phyloP scores from a whole-genome alignment of 2,329 filamentous ascomycete species.

The Plenodomus lindquistii region DNA sequence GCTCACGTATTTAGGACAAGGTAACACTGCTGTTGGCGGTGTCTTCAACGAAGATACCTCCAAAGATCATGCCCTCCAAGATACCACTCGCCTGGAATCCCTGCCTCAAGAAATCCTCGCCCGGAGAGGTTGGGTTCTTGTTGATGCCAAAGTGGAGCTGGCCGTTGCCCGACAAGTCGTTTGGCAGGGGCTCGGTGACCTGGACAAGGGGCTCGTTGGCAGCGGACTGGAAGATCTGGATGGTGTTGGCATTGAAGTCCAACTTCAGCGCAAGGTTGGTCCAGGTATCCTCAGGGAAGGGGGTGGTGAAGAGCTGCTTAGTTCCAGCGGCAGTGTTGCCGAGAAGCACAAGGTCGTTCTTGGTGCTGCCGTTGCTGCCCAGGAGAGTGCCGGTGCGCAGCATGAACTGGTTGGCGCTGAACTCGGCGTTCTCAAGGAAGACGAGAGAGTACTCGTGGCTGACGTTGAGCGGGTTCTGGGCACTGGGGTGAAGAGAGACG shows the following conservation, averaged over 20 bases:
- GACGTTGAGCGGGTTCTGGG: slow-evolving; percentile 12
- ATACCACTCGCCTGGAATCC: slow-evolving; percentile 18
- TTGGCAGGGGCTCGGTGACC: slow-evolving; percentile 10
- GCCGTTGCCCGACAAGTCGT: slow-evolving; percentile 20
- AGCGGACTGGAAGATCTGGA: slow-evolving; percentile 21
- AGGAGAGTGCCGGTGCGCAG: slow-evolving; percentile 21
- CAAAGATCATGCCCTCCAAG: slow-evolving; percentile 18
- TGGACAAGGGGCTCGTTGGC: slow-evolving; percentile 10
- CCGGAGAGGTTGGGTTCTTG: slow-evolving; percentile 20
- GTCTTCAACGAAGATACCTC: slow-evolving; percentile 18
- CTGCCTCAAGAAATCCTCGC: slow-evolving; percentile 10
- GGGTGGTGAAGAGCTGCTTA: slow-evolving; percentile 12
- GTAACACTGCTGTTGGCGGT: slow-evolving; percentile 8
- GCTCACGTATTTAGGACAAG: no score
- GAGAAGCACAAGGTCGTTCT: slow-evolving; percentile 15
- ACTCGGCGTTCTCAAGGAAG: slow-evolving; percentile 19
- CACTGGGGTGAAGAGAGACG: slow-evolving; percentile 16
- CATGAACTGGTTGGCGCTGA: slow-evolving; percentile 11
- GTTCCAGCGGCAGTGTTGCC: slow-evolving; percentile 14
- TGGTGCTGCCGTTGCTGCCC: slow-evolving; percentile 16
- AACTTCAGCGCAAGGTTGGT: slow-evolving; percentile 17
- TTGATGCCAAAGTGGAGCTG: slow-evolving; percentile 18
- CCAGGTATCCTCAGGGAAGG: slow-evolving; percentile 7
- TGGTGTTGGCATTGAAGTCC: slow-evolving; percentile 16
- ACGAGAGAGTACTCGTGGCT: slow-evolving; percentile 20